Percentiles rank a stretch among this genome's conserved stretches.
Conservation (phyloP, 2,329 filamentous ascomycete genomes). For the Apiospora koreana region DNA sequence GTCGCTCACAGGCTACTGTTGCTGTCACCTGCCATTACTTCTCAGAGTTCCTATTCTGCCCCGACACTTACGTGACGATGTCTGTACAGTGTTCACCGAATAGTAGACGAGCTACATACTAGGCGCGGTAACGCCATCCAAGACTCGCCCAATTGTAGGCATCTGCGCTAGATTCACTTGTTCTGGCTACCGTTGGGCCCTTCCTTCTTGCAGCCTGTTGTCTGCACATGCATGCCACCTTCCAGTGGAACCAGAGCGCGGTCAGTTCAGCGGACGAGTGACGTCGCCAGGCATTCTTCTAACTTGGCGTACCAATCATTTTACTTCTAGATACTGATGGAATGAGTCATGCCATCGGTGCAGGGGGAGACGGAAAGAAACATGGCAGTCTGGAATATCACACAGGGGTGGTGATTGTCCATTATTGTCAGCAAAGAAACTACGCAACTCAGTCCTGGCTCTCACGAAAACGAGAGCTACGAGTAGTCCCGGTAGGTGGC, state of each 20-base stretch:
- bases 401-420: not conserved
- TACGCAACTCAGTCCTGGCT: not conserved
- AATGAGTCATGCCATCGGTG: not conserved
- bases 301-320: not conserved
- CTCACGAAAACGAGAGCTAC: no score
- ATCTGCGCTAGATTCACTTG: not conserved
- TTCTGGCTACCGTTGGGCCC: not conserved
- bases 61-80: not conserved
- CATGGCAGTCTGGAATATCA: not conserved
- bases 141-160: not conserved
- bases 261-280: not conserved
- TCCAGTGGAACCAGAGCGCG: not conserved
- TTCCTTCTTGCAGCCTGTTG: not conserved
- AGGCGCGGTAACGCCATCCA: no score
- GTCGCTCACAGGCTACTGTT: not conserved
- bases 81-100: not conserved
- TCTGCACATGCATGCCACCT: not conserved
- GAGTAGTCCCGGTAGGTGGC: not conserved
- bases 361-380: not conserved
- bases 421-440: not conserved
- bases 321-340: not conserved
- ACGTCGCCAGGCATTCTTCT: not conserved
- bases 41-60: not conserved
- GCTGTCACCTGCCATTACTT: not conserved
- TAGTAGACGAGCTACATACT: no score